Evolutionary conservation across 805 yeast genomes (phyloP).

Genomic region (Tetrapisispora namnaoensis): DNA sequence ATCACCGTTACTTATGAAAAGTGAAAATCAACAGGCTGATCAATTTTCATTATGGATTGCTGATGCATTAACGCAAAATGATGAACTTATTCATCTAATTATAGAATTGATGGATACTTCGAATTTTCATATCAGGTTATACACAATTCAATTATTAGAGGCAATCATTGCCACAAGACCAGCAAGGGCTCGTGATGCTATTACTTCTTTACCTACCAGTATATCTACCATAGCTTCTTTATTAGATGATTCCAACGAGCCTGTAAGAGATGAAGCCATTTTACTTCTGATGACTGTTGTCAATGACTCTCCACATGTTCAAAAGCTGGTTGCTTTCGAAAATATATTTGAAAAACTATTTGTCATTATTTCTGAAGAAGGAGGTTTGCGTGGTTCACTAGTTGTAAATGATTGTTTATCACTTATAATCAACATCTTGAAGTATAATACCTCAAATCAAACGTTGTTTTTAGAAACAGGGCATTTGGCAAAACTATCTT

Average conservation of each 20-base stretch:
- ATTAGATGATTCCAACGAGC: conserved; percentile 62
- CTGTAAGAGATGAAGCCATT: conserved; percentile 81
- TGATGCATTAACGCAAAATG: conserved; percentile 72
- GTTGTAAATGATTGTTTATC: conserved; percentile 88
- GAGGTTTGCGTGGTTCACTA: conserved; percentile 79
- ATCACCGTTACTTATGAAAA: conserved; percentile 53
- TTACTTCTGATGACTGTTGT: conserved; percentile 75
- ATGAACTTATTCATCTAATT: conserved; percentile 33
- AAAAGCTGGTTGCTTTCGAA: conserved; percentile 89
- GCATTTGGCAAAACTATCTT: conserved; percentile 56
- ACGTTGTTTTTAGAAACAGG: conserved; percentile 79
- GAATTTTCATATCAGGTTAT: conserved; percentile 72
- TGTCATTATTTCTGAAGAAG: conserved; percentile 73
- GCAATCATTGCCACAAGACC: conserved; percentile 75
- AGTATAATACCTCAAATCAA: conserved; percentile 84
- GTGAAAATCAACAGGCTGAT: conserved; percentile 45
- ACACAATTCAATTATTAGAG: conserved; percentile 75
- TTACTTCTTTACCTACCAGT: conserved; percentile 68
- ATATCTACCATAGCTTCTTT: conserved; percentile 60
- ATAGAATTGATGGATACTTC: conserved; percentile 41
- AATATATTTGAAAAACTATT: conserved; percentile 80
- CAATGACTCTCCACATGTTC: conserved; percentile 74
- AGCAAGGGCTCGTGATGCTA: conserved; percentile 57
- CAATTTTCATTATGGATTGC: conserved; percentile 92
- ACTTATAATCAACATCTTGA: conserved; percentile 58